These are phyloP conservation scores for Metschnikowia gelsemii DNA, from an alignment of 805 yeast species.

Conservation along the genomic window DNA sequence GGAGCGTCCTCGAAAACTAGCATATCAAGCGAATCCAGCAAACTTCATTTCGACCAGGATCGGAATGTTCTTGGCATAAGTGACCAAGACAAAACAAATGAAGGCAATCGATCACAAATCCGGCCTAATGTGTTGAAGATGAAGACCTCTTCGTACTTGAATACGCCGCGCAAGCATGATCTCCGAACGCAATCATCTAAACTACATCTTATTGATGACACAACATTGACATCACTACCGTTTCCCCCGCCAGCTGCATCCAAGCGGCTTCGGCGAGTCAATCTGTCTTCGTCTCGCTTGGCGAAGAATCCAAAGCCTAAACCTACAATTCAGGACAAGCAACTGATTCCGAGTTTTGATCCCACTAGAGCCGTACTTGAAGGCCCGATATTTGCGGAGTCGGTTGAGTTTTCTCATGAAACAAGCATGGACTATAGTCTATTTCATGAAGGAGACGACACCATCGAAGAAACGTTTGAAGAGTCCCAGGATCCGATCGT, in stretches of 20 bases:
- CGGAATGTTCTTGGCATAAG: too few relatives aligned
- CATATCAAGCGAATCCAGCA: background rate
- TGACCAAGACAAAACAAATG: too few relatives aligned
- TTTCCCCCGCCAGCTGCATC: slow-evolving; percentile 47
- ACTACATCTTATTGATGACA: slow-evolving; percentile 49
- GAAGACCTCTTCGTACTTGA: background rate
- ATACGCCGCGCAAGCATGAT: background rate
- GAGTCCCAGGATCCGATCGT: slow-evolving; percentile 43
- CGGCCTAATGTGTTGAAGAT: background rate
- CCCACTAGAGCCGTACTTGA: background rate
- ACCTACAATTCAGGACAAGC: background rate
- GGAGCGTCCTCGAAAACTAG: background rate
- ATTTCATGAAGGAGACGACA: slow-evolving; percentile 6
- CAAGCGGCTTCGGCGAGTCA: slow-evolving; percentile 11
- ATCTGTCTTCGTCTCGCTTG: slow-evolving; percentile 6
- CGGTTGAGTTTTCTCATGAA: background rate
- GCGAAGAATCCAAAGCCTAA: background rate
- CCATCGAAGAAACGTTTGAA: slow-evolving; percentile 19
- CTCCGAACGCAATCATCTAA: slow-evolving; percentile 34
- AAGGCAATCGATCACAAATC: background rate
- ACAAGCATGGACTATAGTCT: background rate
- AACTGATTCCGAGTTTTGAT: background rate
- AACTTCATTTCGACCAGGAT: too few relatives aligned
- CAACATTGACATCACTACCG: slow-evolving; percentile 51
- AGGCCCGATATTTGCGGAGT: background rate